These are phyloP conservation scores for Chlorella sorokiniana DNA, from an alignment of 139 green algal species.

Conservation along the genomic window DNA sequence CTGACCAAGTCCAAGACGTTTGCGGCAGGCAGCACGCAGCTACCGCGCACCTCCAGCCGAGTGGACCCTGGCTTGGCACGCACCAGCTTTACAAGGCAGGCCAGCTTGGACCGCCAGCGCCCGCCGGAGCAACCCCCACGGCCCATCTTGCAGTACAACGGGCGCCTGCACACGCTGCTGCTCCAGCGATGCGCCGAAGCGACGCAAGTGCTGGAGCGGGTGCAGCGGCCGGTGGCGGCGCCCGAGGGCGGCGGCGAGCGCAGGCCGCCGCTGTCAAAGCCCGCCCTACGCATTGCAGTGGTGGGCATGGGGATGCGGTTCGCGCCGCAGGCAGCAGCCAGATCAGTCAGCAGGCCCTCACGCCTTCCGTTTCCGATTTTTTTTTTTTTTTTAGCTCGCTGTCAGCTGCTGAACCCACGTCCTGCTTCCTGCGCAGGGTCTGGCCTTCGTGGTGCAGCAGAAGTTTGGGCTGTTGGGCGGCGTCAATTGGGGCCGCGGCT, in stretches of 20 bases:
- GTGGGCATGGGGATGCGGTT: neutral
- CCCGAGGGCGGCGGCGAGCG: neutral
- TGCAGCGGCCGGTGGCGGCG: constrained; percentile 14
- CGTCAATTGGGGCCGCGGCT: constrained; percentile 21
- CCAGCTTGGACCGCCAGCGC: too few relatives aligned
- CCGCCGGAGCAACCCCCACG: neutral
- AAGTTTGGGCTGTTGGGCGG: constrained; percentile 27
- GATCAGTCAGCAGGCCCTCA: too few relatives aligned
- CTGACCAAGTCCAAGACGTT: too few relatives aligned
- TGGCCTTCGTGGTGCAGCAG: constrained; percentile 31
- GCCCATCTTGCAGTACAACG: neutral
- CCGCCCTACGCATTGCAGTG: constrained; percentile 20
- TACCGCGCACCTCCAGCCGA: too few relatives aligned
- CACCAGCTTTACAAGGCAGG: too few relatives aligned
- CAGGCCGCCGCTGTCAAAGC: constrained; percentile 12
- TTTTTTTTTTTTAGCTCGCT: too few relatives aligned
- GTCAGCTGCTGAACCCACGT: neutral
- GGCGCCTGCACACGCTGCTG: neutral
- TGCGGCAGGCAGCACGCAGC: too few relatives aligned
- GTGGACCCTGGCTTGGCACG: too few relatives aligned
- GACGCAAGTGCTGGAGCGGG: neutral
- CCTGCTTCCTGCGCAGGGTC: neutral
- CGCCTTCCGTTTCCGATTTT: too few relatives aligned
- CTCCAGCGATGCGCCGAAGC: constrained; percentile 1
- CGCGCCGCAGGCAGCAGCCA: too few relatives aligned